Evolutionary conservation across 495 filamentous ascomycete species (phyloP).

Genomic region (Letharia columbiana): DNA sequence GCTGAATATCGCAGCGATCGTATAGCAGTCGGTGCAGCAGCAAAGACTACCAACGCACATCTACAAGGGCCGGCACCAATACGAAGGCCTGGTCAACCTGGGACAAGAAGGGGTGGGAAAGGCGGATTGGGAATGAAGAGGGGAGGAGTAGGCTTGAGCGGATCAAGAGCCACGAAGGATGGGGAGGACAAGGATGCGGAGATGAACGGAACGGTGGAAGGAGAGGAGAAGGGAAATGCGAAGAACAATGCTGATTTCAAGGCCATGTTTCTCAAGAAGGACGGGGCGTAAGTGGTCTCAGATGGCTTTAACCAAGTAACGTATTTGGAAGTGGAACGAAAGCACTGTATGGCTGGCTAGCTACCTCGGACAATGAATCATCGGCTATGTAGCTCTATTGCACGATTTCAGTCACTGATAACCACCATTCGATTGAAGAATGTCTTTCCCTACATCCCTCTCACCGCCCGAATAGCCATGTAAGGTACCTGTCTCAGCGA

Average conservation of each 20-base stretch:
- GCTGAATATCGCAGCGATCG: conserved; percentile 48
- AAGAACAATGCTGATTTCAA: conserved; percentile 87
- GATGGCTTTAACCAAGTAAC: not conserved
- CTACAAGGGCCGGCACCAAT: conserved; percentile 47
- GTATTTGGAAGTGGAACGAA: not conserved
- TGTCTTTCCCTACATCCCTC: not conserved
- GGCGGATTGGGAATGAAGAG: conserved; percentile 51
- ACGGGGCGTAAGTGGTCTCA: not conserved
- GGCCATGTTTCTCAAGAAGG: conserved; percentile 51
- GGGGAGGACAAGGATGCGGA: conserved; percentile 25
- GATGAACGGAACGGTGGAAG: conserved; percentile 19
- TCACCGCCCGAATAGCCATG: not conserved
- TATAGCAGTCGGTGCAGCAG: conserved; percentile 32
- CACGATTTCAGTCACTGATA: not conserved
- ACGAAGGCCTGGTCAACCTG: conserved; percentile 48
- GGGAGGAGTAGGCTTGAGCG: conserved; percentile 33
- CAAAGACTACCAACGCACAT: conserved; percentile 34
- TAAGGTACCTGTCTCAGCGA: too few species aligned
- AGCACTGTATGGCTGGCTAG: not conserved
- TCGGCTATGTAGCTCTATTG: not conserved
- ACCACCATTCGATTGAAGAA: not conserved
- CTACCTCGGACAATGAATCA: not conserved
- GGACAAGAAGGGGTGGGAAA: conserved; percentile 43
- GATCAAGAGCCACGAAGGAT: conserved; percentile 28
- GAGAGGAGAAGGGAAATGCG: conserved; percentile 27